Evolutionary conservation across 805 yeast species (phyloP), one percentile per base, ranked within the genome.

Genomic region (Cyberlindnera saturnus): DNA sequence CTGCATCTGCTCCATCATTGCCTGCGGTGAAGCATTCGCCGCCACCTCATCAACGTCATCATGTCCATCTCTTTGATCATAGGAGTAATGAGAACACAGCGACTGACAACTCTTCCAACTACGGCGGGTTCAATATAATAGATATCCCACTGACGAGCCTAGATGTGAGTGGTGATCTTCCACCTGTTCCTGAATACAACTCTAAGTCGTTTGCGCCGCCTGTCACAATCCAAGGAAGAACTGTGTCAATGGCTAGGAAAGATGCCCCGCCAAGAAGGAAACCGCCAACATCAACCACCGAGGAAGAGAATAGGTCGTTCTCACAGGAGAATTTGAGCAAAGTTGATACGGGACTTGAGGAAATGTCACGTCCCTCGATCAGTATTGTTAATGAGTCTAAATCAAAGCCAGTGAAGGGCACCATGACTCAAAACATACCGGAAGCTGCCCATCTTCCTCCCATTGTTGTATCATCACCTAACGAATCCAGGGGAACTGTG

Each of bases 131-230:
- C 23, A n/a, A 37, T 2, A n/a, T 36, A 33, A 16, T 37, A 0
- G 56, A 51, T 19, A 37, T 43, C 20, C 47, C 51, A 11, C 20
- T 35, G 40, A 36, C 49, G 5, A 50, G 45, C 14, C 34, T 55
- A 36, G 32, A 44, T 36, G 42, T 52, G 23, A 37, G 28, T n/a
- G 46, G 33, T 3, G 44, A 41, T 13, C 34, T 56, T 4, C 62
- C 62, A 4, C 60, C 61, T 3, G 56, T 56, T 1, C 62, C 62
- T 6, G 61, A 56, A 30, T 56, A 53, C 38, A 56, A 55, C 38
- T 41, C 55, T 4, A 44, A 36, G 28, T 40, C 47, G 1, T 39
- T 48, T 39, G 60, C 56, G 0, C 62, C 60, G 3, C 60, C 60
- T 8, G 53, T 54, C 11, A 57, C 59, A 11, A 51, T 56, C n/a